Evolutionary conservation across 495 filamentous ascomycete species (phyloP), one percentile per base, ranked within the genome.

Genomic region (Articulospora tetracladia): DNA sequence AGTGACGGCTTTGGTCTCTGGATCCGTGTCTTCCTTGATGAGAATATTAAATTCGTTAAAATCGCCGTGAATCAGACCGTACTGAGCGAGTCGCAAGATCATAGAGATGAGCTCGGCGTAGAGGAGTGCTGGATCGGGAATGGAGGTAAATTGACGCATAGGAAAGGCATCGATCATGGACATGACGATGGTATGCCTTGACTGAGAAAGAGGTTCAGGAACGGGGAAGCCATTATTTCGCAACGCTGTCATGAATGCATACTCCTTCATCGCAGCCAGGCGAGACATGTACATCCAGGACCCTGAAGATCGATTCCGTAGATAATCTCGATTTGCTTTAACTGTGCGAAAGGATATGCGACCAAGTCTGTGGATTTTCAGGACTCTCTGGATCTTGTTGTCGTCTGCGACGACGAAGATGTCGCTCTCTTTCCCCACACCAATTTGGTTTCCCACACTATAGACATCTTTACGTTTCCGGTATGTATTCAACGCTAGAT

Each of bases 1-100:
- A 7, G 61, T 77, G 24, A 79, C 57, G 0, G 53, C 65, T 50
- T 76, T 69, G 6, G 60, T 54, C 32, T 70, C 60, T 1, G 58
- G 55, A 19, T 62, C 73, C 20, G 76, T 74, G 30, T 83, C 79
- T 66, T 96, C 92, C 63, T 92, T 86, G 72, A 98, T 86, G 20
- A 99, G 79, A 59, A 99, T 91, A 69, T 99, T 99, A 79, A 99
- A 99, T 75, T 98, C 95, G 76, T 99, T 99, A 77, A 96, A 98
- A 71, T 99, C 94, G 64, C 94, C 95, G 71, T 99, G 94, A 55
- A 99, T 98, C 57, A 99, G 75, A 8, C 94, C 95, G 66, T 88
- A 86, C 27, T 82, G 79, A n/a, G 94, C 94, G 24, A 99, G 80
- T 52, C 84, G 78, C 46, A 99, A 70, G 60, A 97, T 91, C 61